Percentiles rank a stretch among this genome's conserved stretches.
Conservation (phyloP, 345 rosid species). For the Barbarea vulgaris region DNA sequence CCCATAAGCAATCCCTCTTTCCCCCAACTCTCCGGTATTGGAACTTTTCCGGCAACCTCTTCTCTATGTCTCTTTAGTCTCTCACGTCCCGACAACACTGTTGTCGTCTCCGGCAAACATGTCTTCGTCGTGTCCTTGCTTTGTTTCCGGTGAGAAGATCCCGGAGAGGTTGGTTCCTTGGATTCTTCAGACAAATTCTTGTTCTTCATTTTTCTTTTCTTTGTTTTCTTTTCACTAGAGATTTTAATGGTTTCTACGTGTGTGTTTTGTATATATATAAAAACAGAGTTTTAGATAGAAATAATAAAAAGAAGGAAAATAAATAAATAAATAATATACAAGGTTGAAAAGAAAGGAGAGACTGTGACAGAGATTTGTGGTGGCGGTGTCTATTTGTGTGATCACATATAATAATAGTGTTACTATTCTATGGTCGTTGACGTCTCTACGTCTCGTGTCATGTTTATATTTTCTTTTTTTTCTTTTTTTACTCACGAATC, state of each 20-base stretch:
- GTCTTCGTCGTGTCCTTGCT: background rate
- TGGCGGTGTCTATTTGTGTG: conserved; percentile 24
- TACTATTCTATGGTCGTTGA: conserved; percentile 48
- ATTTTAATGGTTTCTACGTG: background rate
- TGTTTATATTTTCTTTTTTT: background rate
- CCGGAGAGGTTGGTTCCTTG: conserved; percentile 12
- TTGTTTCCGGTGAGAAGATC: conserved; percentile 22
- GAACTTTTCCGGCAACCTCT: conserved; percentile 53
- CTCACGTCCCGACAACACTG: conserved; percentile 50
- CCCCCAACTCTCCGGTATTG: conserved; percentile 69
- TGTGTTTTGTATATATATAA: background rate
- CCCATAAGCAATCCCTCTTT: conserved; percentile 61
- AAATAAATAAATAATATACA: conserved; percentile 17
- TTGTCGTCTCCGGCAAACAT: background rate
- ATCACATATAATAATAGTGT: conserved; percentile 10
- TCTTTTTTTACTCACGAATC: background rate
- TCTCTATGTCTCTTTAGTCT: conserved; percentile 65
- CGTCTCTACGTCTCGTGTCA: conserved; percentile 46
- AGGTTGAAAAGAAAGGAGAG: conserved; percentile 35
- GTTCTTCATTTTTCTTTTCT: conserved; percentile 19
- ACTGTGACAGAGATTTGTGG: conserved; percentile 34
- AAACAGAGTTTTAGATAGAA: background rate
- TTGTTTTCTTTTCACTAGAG: background rate
- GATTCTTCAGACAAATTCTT: conserved; percentile 26
- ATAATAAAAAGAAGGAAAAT: background rate